Percentiles rank a stretch among this genome's conserved stretches.
Evolutionary conservation across 306 rosid genomes (phyloP).

Genomic region (Lathyrus tuberosus): DNA sequence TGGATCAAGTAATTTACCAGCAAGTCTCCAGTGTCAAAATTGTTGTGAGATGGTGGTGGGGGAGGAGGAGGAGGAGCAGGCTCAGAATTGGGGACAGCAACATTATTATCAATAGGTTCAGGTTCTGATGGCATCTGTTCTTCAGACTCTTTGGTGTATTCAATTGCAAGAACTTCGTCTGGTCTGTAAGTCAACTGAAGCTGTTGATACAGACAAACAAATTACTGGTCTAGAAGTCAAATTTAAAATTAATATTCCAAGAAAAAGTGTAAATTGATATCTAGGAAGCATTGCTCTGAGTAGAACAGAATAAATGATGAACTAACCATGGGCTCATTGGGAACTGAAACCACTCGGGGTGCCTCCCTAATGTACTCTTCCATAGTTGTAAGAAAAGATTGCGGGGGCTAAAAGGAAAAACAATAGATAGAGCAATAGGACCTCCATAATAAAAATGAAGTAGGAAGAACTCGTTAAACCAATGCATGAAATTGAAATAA

Average conservation of each 20-base stretch:
- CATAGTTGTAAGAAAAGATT: slow-evolving; percentile 94
- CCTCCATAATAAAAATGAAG: slow-evolving; percentile 26
- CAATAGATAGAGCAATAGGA: slow-evolving; percentile 28
- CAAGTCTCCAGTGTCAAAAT: slow-evolving; percentile 75
- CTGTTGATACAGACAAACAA: slow-evolving; percentile 58
- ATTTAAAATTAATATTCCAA: slow-evolving; percentile 27
- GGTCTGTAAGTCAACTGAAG: slow-evolving; percentile 92
- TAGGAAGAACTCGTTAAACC: slow-evolving; percentile 1
- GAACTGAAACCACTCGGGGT: slow-evolving; percentile 81
- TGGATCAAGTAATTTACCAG: slow-evolving; percentile 58
- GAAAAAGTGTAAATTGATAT: slow-evolving; percentile 16
- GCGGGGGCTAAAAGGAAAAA: slow-evolving; percentile 76
- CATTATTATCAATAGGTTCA: slow-evolving; percentile 51
- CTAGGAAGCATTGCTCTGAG: neutral
- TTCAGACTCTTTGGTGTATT: slow-evolving; percentile 63
- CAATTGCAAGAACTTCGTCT: slow-evolving; percentile 63
- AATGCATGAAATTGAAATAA: slow-evolving; percentile 25
- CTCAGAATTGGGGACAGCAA: slow-evolving; percentile 53
- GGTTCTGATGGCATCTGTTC: slow-evolving; percentile 62
- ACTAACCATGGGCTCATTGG: slow-evolving; percentile 90
- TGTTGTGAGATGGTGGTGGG: slow-evolving; percentile 56
- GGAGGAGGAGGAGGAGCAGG: slow-evolving; percentile 67
- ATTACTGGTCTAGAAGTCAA: slow-evolving; percentile 14
- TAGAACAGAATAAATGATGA: slow-evolving; percentile 18
- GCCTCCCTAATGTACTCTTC: slow-evolving; percentile 96